Percentiles rank a stretch among this genome's conserved stretches.
These are phyloP conservation scores for Pseudopyricularia cyperi DNA, from an alignment of 2,329 filamentous ascomycete species.

Conservation along the genomic window DNA sequence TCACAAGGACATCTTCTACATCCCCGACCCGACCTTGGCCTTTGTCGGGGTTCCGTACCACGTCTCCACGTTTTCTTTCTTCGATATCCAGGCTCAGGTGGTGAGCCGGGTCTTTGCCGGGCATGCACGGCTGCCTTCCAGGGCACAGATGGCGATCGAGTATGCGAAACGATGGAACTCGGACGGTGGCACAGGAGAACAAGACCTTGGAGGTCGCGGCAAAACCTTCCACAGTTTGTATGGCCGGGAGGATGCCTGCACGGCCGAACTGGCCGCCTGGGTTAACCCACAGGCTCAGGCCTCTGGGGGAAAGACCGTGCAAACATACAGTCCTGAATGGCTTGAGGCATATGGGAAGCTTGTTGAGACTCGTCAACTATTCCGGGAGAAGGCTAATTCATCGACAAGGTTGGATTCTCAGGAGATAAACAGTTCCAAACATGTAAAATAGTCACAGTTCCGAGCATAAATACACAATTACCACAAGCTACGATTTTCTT, in stretches of 20 bases:
- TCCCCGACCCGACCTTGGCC: constrained; percentile 47
- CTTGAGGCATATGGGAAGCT: too few species aligned
- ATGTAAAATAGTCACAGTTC: too few species aligned
- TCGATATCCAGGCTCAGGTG: constrained; percentile 55
- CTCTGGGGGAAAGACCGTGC: not conserved
- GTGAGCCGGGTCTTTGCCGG: constrained; percentile 44
- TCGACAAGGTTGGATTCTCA: too few species aligned
- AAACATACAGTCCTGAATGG: not conserved
- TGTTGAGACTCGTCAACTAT: too few species aligned
- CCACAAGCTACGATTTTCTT: too few species aligned
- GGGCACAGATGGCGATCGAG: constrained; percentile 22
- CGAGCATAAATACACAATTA: too few species aligned
- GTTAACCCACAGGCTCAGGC: constrained; percentile 11
- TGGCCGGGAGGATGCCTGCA: not conserved
- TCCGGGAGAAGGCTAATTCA: too few species aligned
- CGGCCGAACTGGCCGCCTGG: not conserved
- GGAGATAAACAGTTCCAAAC: too few species aligned
- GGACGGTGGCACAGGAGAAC: not conserved
- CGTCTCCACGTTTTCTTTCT: constrained; percentile 54
- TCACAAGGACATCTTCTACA: constrained; percentile 61
- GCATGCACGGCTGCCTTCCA: constrained; percentile 29
- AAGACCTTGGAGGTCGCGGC: not conserved
- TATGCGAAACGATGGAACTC: constrained; percentile 12
- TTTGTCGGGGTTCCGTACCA: constrained; percentile 56
- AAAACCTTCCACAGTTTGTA: constrained; percentile 1